Evolutionary conservation across 495 filamentous ascomycete genomes (phyloP).

Genomic region (Diplogelasinospora grovesii): DNA sequence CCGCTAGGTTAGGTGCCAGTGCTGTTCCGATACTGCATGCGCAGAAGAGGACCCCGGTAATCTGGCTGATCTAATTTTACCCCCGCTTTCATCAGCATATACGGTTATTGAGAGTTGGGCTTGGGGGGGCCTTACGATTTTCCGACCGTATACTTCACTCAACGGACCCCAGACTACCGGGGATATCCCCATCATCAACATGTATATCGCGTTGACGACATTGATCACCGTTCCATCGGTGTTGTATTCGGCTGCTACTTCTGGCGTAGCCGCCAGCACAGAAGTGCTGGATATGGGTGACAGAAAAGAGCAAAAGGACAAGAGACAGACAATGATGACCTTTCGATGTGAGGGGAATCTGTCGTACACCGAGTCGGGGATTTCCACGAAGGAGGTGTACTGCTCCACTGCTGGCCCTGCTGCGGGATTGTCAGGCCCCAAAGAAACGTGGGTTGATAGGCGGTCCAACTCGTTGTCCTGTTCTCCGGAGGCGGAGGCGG

Average conservation of each 20-base stretch:
- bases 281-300: slow-evolving; percentile 63
- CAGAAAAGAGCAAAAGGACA: slow-evolving; percentile 62
- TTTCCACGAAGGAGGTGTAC: slow-evolving; percentile 34
- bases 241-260: slow-evolving; percentile 55
- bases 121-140: slow-evolving; percentile 35
- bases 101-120: not conserved
- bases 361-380: slow-evolving; percentile 44
- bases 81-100: not conserved
- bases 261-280: slow-evolving; percentile 62
- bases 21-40: slow-evolving; percentile 61
- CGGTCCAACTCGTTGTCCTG: too few relatives aligned
- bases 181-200: slow-evolving; percentile 63
- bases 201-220: slow-evolving; percentile 61
- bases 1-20: slow-evolving; percentile 55
- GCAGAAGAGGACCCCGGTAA: slow-evolving; percentile 53
- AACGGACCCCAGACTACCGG: slow-evolving; percentile 63
- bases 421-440: slow-evolving; percentile 27
- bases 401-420: too few relatives aligned
- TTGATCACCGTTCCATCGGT: slow-evolving; percentile 62
- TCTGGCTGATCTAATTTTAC: slow-evolving; percentile 45
- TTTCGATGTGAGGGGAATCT: slow-evolving; percentile 52
- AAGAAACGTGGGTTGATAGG: slow-evolving; percentile 15
- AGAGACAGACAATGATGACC: slow-evolving; percentile 51
- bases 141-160: slow-evolving; percentile 59
- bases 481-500: too few relatives aligned